A percentile compares a stretch with the other conserved stretches of the same genome.
Evolutionary conservation across 1,284 basidiomycete genomes (phyloP).

Genomic region (Cystobasidium pallidum): DNA sequence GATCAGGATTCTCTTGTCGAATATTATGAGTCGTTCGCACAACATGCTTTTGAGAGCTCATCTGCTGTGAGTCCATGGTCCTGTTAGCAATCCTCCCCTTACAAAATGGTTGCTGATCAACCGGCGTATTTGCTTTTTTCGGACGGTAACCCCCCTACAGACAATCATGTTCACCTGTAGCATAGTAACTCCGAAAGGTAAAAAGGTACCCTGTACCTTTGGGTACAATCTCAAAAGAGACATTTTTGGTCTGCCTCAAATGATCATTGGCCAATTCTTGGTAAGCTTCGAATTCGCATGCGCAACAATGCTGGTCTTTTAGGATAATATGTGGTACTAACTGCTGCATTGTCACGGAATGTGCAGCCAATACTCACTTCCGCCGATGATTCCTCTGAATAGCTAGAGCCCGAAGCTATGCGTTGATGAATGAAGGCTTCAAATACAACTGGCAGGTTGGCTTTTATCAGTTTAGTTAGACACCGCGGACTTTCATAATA

Average conservation of each 20-base stretch:
- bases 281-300: no score
- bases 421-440: no score
- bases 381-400: slow-evolving; percentile 1
- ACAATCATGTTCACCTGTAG: slow-evolving; percentile 91
- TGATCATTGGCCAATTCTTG: slow-evolving; percentile 42
- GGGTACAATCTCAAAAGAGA: slow-evolving; percentile 91
- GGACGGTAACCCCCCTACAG: slow-evolving; percentile 58
- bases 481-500: no score
- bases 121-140: not conserved
- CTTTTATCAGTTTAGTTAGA: no score
- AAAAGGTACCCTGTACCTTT: slow-evolving; percentile 81
- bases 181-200: slow-evolving; percentile 77
- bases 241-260: slow-evolving; percentile 74
- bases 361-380: not conserved
- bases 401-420: not conserved
- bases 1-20: slow-evolving; percentile 66
- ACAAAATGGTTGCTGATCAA: no score
- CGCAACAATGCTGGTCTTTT: no score
- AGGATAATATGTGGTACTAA: not conserved
- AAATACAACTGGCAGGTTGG: no score
- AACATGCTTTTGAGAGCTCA: slow-evolving; percentile 92
- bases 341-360: not conserved
- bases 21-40: slow-evolving; percentile 93
- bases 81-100: no score
- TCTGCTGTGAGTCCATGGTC: slow-evolving; percentile 61